A percentile compares a stretch with the other conserved stretches of the same genome.
These are phyloP conservation scores for Eutrema japonicum DNA, from an alignment of 345 rosid species.

Conservation along the genomic window DNA sequence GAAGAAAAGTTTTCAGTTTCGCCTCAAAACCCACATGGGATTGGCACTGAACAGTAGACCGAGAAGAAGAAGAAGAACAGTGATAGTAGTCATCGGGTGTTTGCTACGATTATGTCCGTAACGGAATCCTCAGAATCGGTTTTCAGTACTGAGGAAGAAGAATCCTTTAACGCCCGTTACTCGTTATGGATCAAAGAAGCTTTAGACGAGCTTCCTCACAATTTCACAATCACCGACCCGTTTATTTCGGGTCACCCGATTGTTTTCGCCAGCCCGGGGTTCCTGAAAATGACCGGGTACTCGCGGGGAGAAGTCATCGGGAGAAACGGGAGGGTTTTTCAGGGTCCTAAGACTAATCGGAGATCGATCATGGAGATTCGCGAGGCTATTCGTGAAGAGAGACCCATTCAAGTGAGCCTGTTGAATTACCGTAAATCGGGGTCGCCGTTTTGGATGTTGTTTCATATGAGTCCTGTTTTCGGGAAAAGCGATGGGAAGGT, in stretches of 20 bases:
- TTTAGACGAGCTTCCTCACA: constrained; percentile 74
- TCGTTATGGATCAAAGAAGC: constrained; percentile 61
- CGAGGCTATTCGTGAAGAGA: constrained; percentile 84
- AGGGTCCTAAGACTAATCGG: constrained; percentile 75
- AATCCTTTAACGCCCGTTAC: constrained; percentile 56
- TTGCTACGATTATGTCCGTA: constrained; percentile 58
- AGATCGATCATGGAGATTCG: constrained; percentile 80
- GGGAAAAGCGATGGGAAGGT: constrained; percentile 63
- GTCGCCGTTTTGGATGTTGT: constrained; percentile 90
- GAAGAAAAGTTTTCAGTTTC: constrained; percentile 19
- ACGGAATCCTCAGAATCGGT: constrained; percentile 47
- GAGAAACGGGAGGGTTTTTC: constrained; percentile 75
- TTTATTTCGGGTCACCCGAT: constrained; percentile 83
- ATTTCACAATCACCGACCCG: constrained; percentile 91
- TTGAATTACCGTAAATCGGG: constrained; percentile 90
- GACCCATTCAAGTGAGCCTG: constrained; percentile 56
- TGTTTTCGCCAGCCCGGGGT: constrained; percentile 80
- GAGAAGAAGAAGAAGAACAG: constrained; percentile 33
- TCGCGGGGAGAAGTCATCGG: constrained; percentile 73
- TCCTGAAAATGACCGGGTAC: constrained; percentile 78
- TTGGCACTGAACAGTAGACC: constrained; percentile 49
- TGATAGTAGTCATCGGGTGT: constrained; percentile 23
- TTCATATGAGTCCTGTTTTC: constrained; percentile 76
- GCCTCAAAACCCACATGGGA: constrained; percentile 61
- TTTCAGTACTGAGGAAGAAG: constrained; percentile 50